Evolutionary conservation across 169 alveolate species (phyloP).

Genomic region (Plasmodium gallinaceum): DNA sequence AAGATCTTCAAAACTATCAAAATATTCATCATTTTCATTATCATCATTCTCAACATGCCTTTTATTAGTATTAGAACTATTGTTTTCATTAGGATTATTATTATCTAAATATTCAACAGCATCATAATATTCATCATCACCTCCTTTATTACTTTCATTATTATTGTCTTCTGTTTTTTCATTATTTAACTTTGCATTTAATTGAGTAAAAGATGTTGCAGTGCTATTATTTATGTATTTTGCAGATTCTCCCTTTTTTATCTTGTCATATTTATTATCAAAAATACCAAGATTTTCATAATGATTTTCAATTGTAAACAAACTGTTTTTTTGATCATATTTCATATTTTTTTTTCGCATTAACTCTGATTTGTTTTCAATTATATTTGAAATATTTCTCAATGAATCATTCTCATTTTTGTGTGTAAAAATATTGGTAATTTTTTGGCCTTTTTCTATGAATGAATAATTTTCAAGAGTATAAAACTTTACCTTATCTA

Average conservation of each 20-base stretch:
- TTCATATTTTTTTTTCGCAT: neutral
- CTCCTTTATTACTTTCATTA: neutral
- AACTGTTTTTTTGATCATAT: neutral
- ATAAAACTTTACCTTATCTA: constrained; percentile 17
- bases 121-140: neutral
- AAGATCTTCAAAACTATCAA: no score
- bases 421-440: neutral
- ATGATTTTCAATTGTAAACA: neutral
- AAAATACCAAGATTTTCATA: neutral
- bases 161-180: neutral
- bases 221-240: neutral
- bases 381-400: neutral
- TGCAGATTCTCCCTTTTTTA: neutral
- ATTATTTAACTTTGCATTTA: constrained; percentile 7
- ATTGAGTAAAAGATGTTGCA: constrained; percentile 3
- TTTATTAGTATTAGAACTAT: no score
- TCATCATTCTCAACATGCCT: no score
- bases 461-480: constrained; percentile 10
- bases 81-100: no score
- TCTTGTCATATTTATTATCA: neutral
- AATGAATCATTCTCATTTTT: neutral
- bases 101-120: neutral
- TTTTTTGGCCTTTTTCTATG: constrained; percentile 7
- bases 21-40: no score
- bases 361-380: neutral